These are phyloP conservation scores for Sindora glabra DNA, from an alignment of 306 rosid species.

Conservation along the genomic window DNA sequence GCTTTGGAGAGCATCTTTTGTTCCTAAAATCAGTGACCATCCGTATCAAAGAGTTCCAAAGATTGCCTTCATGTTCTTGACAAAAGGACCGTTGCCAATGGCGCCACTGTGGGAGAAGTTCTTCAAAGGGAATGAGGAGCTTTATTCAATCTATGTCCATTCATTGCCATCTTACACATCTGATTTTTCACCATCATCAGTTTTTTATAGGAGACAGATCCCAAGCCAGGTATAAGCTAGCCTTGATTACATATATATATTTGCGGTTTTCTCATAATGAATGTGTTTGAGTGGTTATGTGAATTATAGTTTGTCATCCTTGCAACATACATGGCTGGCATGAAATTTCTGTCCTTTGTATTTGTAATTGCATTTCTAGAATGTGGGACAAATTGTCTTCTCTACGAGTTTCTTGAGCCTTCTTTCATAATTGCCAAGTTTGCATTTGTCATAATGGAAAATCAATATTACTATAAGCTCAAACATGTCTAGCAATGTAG, in stretches of 20 bases:
- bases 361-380: background rate
- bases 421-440: no score
- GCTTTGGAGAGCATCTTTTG: slow-evolving; percentile 76
- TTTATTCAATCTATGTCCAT: slow-evolving; percentile 77
- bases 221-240: slow-evolving; percentile 78
- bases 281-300: background rate
- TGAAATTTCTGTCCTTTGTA: slow-evolving; percentile 9
- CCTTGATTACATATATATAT: slow-evolving; percentile 1
- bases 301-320: background rate
- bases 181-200: slow-evolving; percentile 54
- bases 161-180: slow-evolving; percentile 64
- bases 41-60: slow-evolving; percentile 75
- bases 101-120: slow-evolving; percentile 92
- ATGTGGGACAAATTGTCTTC: no score
- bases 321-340: background rate
- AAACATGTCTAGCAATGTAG: background rate
- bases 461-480: background rate
- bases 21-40: slow-evolving; percentile 48
- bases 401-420: no score
- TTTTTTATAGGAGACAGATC: slow-evolving; percentile 68
- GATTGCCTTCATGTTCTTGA: slow-evolving; percentile 98
- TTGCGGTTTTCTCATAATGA: background rate
- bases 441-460: background rate
- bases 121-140: slow-evolving; percentile 52
- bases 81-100: slow-evolving; percentile 92